Base-by-base conservation (phyloP, 1,139 yeast genomes). In the Blastobotrys elegans region DNA sequence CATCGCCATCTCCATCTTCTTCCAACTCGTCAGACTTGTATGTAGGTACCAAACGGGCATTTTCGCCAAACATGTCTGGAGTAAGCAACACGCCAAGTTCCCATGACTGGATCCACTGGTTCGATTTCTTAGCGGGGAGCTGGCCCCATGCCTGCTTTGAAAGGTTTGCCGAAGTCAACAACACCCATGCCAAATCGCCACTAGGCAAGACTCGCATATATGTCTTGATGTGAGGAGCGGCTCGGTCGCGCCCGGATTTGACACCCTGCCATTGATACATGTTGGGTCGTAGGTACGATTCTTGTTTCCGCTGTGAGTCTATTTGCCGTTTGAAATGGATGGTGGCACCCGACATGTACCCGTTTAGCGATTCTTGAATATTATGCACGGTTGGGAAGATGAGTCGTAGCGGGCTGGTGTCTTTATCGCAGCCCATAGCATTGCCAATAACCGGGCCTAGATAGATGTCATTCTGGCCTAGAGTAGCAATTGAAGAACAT, bases 61-160 rank as follows among this genome's bases (percentile, higher is more conserved):
- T 10, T 20, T 30, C 18, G 5, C 26, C 51, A 27, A 40, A 48
- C 34, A 42, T 43, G 14, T 44, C 47, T 4, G 63, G 58, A 32
- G 52, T 50, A 10, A 63, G 33, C 27, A 66, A 46, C 8, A 66
- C 68, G 5, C 69, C 69, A 14, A 62, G 54, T 43, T 66, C 69
- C 57, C 59, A 66, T 14, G 65, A 62, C 45, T 58, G 64, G 48
- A 63, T 59, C 56, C 56, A 59, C 32, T 56, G 50, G 33, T 53
- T 55, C 24, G 43, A 41, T 33, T 49, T 49, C 17, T 51, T 41
- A 41, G 50, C 37, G 39, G 55, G 56, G 16, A 53, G 37, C 2
- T 51, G 55, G 1, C 70, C 70, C 70, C 70, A 66, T 0, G 70
- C 70, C 36, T 59, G 65, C 40, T 62, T 64, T 32, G 68, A 63